A percentile compares a stretch with the other conserved stretches of the same genome.
These are phyloP conservation scores for Xerocomus minutiporus DNA, from an alignment of 1,284 basidiomycete species.

Conservation along the genomic window DNA sequence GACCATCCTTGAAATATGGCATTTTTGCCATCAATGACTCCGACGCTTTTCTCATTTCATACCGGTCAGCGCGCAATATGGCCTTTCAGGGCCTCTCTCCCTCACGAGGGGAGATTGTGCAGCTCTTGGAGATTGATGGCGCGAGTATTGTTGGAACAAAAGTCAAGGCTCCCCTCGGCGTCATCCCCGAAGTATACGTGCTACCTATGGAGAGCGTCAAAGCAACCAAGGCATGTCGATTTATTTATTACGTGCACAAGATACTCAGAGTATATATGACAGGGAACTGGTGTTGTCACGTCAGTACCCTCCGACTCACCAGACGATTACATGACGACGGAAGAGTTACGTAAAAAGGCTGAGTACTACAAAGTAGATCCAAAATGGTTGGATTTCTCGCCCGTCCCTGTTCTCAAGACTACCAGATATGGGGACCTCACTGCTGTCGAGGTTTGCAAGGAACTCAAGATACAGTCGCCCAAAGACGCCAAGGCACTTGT, in stretches of 20 bases:
- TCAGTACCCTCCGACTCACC: constrained; percentile 98
- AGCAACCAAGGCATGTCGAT: constrained; percentile 68
- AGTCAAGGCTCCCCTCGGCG: constrained; percentile 83
- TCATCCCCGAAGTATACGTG: constrained; percentile 88
- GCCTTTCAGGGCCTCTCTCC: constrained; percentile 86
- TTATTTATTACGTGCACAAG: background rate
- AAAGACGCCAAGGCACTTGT: constrained; percentile 91
- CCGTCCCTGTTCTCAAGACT: constrained; percentile 85
- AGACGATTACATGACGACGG: constrained; percentile 90
- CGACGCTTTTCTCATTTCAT: constrained; percentile 88
- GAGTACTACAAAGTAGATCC: constrained; percentile 96
- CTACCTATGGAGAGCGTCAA: constrained; percentile 98
- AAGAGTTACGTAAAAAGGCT: constrained; percentile 94
- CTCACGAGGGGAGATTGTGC: constrained; percentile 65
- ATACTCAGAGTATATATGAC: constrained; percentile 2
- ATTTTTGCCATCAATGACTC: constrained; percentile 83
- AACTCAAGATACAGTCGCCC: constrained; percentile 94
- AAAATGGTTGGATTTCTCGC: constrained; percentile 82
- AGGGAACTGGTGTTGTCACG: constrained; percentile 98
- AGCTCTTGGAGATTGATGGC: constrained; percentile 77
- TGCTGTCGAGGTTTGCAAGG: constrained; percentile 82
- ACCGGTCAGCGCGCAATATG: constrained; percentile 95
- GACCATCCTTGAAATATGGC: constrained; percentile 88
- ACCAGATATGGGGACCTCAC: constrained; percentile 90
- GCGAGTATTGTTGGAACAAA: constrained; percentile 83